Evolutionary conservation across 495 filamentous ascomycete species (phyloP).

Genomic region (Aspergillus bertholletiae): DNA sequence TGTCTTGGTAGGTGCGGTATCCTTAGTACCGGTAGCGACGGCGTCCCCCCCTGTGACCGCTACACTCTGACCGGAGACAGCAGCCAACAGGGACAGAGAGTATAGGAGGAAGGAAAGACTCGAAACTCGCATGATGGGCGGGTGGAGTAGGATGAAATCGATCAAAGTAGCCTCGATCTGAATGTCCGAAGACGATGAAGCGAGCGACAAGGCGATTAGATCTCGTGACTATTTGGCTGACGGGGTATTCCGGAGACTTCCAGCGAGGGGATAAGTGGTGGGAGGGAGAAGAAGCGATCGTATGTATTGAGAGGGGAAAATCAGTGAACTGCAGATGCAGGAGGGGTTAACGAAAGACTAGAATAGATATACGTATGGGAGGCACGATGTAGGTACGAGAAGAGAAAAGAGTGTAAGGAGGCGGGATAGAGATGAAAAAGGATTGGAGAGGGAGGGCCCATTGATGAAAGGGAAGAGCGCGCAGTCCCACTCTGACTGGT

Average conservation of each 20-base stretch:
- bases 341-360: slow-evolving; percentile 19
- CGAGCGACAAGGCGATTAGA: slow-evolving; percentile 1
- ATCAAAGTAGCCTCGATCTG: not conserved
- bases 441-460: slow-evolving; percentile 3
- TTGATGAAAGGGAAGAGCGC: slow-evolving; percentile 5
- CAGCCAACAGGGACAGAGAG: slow-evolving; percentile 36
- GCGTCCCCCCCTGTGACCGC: slow-evolving; percentile 19
- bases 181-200: slow-evolving; percentile 7
- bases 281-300: not conserved
- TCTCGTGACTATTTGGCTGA: not conserved
- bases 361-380: slow-evolving; percentile 7
- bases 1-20: slow-evolving; percentile 11
- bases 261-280: not conserved
- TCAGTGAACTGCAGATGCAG: not conserved
- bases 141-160: not conserved
- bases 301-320: not conserved
- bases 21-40: slow-evolving; percentile 13
- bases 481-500: not conserved
- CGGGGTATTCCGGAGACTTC: not conserved
- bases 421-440: slow-evolving; percentile 16
- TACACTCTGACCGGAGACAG: slow-evolving; percentile 32
- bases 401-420: slow-evolving; percentile 16
- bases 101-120: slow-evolving; percentile 35
- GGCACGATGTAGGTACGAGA: slow-evolving; percentile 15
- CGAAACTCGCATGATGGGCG: slow-evolving; percentile 35